A percentile compares a stretch with the other conserved stretches of the same genome.
Evolutionary conservation across 345 rosid species (phyloP).

Genomic region (Ceriops zippeliana): DNA sequence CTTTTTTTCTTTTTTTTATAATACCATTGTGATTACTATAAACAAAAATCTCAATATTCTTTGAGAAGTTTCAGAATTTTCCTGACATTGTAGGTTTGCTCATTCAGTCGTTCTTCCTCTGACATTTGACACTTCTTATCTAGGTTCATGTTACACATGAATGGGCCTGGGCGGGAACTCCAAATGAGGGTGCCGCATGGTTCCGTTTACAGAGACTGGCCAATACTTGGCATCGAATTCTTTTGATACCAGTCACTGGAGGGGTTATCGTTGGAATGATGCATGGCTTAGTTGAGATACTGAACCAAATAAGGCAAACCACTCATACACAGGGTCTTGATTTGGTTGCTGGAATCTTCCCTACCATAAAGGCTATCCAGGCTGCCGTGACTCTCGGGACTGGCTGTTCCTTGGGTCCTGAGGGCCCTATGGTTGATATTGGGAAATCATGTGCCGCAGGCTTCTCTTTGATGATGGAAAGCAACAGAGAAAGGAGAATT

Average conservation of each 20-base stretch:
- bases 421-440: slow-evolving; percentile 97
- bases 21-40: no score
- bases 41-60: no score
- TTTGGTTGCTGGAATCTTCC: slow-evolving; percentile 78
- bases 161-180: slow-evolving; percentile 99
- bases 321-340: slow-evolving; percentile 72
- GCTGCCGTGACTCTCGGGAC: slow-evolving; percentile 95
- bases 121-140: slow-evolving; percentile 12
- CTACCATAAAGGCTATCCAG: slow-evolving; percentile 84
- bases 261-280: slow-evolving; percentile 98
- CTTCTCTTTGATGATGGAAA: slow-evolving; percentile 89
- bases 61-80: no score
- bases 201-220: slow-evolving; percentile 79
- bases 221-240: slow-evolving; percentile 96
- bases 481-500: slow-evolving; percentile 88
- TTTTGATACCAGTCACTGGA: slow-evolving; percentile 82
- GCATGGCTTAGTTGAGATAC: slow-evolving; percentile 91
- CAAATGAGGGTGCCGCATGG: slow-evolving; percentile 97
- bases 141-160: slow-evolving; percentile 93
- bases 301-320: slow-evolving; percentile 76
- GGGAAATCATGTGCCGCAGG: slow-evolving; percentile 97
- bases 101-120: neutral
- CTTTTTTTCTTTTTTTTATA: no score
- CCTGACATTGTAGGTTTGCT: neutral
- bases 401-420: slow-evolving; percentile 95